phyloP scores from a whole-genome alignment of 345 rosid species.

The Geranium brycei region DNA sequence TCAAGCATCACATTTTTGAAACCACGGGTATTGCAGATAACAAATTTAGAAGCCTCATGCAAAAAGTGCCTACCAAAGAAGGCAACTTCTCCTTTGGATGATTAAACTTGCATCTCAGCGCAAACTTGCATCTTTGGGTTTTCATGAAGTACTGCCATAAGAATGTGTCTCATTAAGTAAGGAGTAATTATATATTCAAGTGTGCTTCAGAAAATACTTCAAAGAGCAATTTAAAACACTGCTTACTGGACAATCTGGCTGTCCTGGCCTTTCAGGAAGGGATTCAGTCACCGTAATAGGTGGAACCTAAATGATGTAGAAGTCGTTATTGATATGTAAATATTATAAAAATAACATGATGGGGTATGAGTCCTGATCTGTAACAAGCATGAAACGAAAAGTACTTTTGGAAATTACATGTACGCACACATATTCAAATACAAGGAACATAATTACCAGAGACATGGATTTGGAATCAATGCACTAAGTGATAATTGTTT shows the following conservation, averaged over 20 bases:
- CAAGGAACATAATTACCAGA: not conserved
- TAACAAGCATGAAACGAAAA: not conserved
- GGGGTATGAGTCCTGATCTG: not conserved
- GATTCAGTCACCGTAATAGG: slow-evolving; percentile 30
- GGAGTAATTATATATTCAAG: slow-evolving; percentile 13
- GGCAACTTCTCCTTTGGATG: slow-evolving; percentile 52
- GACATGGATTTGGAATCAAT: not conserved
- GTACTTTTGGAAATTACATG: not conserved
- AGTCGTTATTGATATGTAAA: slow-evolving; percentile 4
- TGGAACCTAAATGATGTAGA: slow-evolving; percentile 45
- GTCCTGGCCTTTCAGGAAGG: slow-evolving; percentile 78
- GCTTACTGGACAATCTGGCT: slow-evolving; percentile 93
- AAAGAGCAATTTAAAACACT: slow-evolving; percentile 3
- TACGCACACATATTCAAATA: no score
- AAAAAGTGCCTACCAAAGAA: slow-evolving; percentile 30
- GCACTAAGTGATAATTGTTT: not conserved
- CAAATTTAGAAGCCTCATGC: slow-evolving; percentile 10
- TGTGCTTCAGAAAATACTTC: slow-evolving; percentile 5
- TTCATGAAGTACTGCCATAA: slow-evolving; percentile 67
- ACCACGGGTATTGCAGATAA: slow-evolving; percentile 1
- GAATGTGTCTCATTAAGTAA: slow-evolving; percentile 6
- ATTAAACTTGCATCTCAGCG: slow-evolving; percentile 80
- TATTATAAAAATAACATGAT: not conserved
- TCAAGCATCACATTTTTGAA: slow-evolving; percentile 7
- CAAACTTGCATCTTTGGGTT: slow-evolving; percentile 92